Base-by-base conservation (phyloP, 192 early-diverging fungal genomes). In the Bifiguratus adelaidae region DNA sequence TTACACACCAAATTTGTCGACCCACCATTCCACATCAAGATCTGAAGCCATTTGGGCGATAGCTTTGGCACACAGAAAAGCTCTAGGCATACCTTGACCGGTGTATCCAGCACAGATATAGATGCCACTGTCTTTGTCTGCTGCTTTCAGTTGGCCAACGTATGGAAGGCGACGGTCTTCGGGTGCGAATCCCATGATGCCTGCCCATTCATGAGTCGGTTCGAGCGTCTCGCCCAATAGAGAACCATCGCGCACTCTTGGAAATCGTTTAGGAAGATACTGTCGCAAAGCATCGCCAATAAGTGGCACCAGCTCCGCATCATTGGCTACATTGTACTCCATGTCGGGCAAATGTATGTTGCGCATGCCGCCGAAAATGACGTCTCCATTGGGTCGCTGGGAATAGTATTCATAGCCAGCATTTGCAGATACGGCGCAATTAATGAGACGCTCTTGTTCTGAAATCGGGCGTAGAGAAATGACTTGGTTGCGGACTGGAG, bases 401-500 rank as follows among this genome's bases (percentile, higher is more conserved):
- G 55, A 57, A 46, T 50, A 19, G 42, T 57, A 57, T 30, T 57
- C 47, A 26, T 50, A 53, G 2, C 55, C 55, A 20, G 37, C 36
- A 26, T 57, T 57, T 23, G 62, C 59, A 4, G 53, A 50, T 11
- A 67, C 24, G 9, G 42, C 51, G 45, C 49, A 47, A 45, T 71
- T 52, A 51, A 63, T 63, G 16, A 55, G 46, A 5, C 13, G 37
- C 4, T 47, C 23, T 37, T 54, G 25, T 26, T 47, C 23, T n/a
- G 30, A 16, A 15, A 40, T 38, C 16, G 41, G 24, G 5, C 30
- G 46, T 15, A 57, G 26, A 22, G 33, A 41, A 4, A 57, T 12
- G 3, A 57, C 55, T 44, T 57, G 55, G 36, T 57, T 57, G 15
- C 55, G 55, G 4, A 57, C 41, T 13, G 55, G 48, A 11, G 36